phyloP scores from a whole-genome alignment of 2,329 filamentous ascomycete genomes.

The Rachicladosporium sp. region DNA sequence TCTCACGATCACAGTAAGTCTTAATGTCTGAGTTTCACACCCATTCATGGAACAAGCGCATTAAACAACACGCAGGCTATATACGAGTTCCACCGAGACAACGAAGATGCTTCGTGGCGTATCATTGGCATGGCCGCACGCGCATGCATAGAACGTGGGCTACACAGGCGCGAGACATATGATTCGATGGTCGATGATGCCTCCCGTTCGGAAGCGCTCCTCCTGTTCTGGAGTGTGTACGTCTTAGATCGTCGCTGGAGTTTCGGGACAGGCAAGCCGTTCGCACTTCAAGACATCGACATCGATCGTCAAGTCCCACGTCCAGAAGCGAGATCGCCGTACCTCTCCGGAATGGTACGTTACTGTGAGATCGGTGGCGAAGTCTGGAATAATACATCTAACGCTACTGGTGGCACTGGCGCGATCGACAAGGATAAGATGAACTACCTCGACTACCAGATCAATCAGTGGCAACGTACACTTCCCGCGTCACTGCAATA shows the following conservation, averaged over 20 bases:
- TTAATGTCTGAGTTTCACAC: not conserved
- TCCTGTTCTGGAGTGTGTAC: conserved; percentile 78
- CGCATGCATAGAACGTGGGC: conserved; percentile 58
- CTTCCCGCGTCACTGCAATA: conserved; percentile 54
- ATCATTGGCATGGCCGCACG: conserved; percentile 73
- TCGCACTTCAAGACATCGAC: conserved; percentile 72
- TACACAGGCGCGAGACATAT: conserved; percentile 69
- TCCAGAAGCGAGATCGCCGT: conserved; percentile 57
- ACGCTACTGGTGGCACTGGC: conserved; percentile 15
- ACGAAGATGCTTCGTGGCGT: conserved; percentile 77
- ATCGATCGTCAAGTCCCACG: conserved; percentile 68
- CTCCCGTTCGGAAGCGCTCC: conserved; percentile 54
- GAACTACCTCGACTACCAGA: conserved; percentile 66
- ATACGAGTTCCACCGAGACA: conserved; percentile 75
- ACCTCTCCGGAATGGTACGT: conserved; percentile 69
- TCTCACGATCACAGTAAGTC: conserved; percentile 42
- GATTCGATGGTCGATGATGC: conserved; percentile 51
- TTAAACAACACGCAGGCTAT: conserved; percentile 40
- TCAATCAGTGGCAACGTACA: conserved; percentile 72
- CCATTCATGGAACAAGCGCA: not conserved
- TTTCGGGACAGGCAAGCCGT: conserved; percentile 75
- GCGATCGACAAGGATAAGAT: conserved; percentile 63
- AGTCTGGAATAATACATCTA: conserved; percentile 68
- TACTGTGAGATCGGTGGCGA: conserved; percentile 75
- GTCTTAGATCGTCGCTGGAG: conserved; percentile 77